phyloP scores from a whole-genome alignment of 164 flowering plant species.

The Kalanchoe fedtschenkoi region DNA sequence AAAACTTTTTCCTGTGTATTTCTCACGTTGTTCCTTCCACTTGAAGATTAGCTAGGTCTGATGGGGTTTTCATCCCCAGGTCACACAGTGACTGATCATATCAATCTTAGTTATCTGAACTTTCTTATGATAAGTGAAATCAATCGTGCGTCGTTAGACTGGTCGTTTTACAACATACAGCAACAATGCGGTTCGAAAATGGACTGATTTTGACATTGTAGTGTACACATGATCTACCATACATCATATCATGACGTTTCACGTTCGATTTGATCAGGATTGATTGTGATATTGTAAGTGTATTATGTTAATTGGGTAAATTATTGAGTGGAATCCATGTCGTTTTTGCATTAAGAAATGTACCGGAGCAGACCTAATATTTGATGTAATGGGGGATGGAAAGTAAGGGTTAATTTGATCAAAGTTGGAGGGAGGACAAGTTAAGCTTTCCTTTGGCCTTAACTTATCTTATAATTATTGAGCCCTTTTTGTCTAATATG shows the following conservation, averaged over 20 bases:
- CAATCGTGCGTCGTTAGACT: not conserved
- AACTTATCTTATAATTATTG: too few relatives aligned
- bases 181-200: not conserved
- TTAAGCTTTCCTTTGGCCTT: not conserved
- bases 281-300: too few relatives aligned
- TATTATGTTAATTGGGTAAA: not conserved
- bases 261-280: not conserved
- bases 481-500: too few relatives aligned
- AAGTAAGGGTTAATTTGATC: not conserved
- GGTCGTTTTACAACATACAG: not conserved
- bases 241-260: conserved; percentile 4
- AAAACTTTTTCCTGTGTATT: too few relatives aligned
- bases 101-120: not conserved
- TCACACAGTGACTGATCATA: not conserved
- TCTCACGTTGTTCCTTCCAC: too few relatives aligned
- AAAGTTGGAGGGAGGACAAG: not conserved
- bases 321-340: conserved; percentile 5
- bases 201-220: not conserved
- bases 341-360: conserved; percentile 3
- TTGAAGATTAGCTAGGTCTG: too few relatives aligned
- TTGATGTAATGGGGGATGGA: not conserved
- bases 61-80: not conserved
- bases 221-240: not conserved
- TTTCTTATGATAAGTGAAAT: not conserved
- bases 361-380: conserved; percentile 4